A percentile compares a stretch with the other conserved stretches of the same genome.
Evolutionary conservation across 1,284 basidiomycete genomes (phyloP).

Genomic region (Afroboletus lepidellus): DNA sequence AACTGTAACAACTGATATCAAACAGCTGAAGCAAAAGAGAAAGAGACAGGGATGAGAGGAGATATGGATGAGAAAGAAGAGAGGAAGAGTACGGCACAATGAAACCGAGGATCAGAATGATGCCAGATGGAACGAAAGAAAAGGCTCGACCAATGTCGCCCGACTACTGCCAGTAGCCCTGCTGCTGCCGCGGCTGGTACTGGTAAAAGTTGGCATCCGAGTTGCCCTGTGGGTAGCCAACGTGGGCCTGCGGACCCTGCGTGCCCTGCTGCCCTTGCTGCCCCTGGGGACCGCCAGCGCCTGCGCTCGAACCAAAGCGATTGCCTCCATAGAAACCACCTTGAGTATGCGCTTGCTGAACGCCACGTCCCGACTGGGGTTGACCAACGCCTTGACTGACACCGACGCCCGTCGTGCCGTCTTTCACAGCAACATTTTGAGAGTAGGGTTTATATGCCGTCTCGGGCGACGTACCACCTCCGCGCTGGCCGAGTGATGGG

Average conservation of each 20-base stretch:
- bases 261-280: constrained; percentile 45
- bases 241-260: constrained; percentile 61
- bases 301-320: constrained; percentile 52
- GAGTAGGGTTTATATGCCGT: constrained; percentile 72
- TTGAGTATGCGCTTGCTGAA: constrained; percentile 45
- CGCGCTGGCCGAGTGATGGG: constrained; percentile 45
- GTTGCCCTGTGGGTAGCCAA: constrained; percentile 55
- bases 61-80: constrained; percentile 18
- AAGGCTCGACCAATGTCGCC: constrained; percentile 15
- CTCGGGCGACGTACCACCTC: constrained; percentile 60
- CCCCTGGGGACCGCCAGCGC: constrained; percentile 40
- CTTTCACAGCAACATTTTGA: constrained; percentile 51
- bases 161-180: constrained; percentile 67
- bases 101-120: constrained; percentile 4
- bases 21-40: constrained; percentile 32
- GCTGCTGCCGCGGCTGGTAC: constrained; percentile 64
- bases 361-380: constrained; percentile 46
- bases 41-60: constrained; percentile 15
- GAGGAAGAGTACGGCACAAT: constrained; percentile 14
- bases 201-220: constrained; percentile 65
- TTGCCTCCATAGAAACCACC: constrained; percentile 61
- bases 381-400: constrained; percentile 42
- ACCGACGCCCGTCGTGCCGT: constrained; percentile 49
- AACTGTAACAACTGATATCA: constrained; percentile 30
- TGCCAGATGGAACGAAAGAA: constrained; percentile 3